Percentiles rank a stretch among this genome's conserved stretches.
phyloP scores from a whole-genome alignment of 164 flowering plant genomes.

The Annona cherimola region DNA sequence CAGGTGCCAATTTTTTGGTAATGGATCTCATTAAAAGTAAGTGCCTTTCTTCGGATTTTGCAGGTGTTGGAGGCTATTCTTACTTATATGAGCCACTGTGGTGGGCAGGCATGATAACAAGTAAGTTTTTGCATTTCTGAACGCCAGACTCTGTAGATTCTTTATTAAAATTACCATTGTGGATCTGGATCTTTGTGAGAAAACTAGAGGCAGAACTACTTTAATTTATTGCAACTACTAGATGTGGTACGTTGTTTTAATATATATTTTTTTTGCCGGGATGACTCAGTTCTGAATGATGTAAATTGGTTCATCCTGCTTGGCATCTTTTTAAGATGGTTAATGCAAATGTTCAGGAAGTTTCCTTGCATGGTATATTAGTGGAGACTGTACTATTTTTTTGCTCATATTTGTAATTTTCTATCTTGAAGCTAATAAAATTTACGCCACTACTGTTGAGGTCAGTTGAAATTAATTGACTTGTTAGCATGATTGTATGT shows the following conservation, averaged over 20 bases:
- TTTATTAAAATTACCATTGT: neutral
- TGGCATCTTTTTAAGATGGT: neutral
- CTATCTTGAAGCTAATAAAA: neutral
- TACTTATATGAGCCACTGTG: conserved; percentile 89
- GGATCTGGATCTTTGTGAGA: neutral
- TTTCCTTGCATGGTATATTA: neutral
- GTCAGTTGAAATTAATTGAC: neutral
- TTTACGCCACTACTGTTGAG: neutral
- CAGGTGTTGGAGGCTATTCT: conserved; percentile 88
- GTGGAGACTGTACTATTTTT: neutral
- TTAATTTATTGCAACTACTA: neutral
- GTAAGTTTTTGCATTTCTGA: conserved; percentile 36
- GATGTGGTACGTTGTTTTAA: neutral
- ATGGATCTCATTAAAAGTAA: neutral
- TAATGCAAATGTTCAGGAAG: neutral
- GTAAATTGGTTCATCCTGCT: neutral
- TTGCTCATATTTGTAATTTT: no score
- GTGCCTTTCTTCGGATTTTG: neutral
- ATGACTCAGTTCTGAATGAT: neutral
- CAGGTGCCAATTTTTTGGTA: neutral
- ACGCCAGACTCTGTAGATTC: neutral
- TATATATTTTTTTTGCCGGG: neutral
- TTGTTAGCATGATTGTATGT: neutral
- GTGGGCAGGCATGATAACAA: conserved; percentile 97
- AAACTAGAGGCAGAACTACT: neutral